Evolutionary conservation across 345 rosid species (phyloP).

Genomic region (Salix purpurea): DNA sequence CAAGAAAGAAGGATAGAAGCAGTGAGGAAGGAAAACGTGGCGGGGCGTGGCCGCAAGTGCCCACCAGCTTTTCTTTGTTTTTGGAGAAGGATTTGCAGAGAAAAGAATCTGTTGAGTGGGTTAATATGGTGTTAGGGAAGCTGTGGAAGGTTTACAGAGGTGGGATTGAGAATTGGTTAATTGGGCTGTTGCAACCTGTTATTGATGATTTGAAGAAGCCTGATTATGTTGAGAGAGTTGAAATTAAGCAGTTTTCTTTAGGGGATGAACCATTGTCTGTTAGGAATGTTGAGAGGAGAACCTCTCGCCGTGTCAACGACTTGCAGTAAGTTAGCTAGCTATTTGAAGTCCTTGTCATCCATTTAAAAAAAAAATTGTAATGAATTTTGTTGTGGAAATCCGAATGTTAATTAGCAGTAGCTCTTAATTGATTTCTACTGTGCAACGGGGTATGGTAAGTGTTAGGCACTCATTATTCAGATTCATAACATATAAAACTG

Average conservation of each 20-base stretch:
- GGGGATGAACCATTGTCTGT: conserved; percentile 96
- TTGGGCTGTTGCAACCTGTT: conserved; percentile 92
- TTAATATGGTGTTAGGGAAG: conserved; percentile 96
- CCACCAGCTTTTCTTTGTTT: conserved; percentile 72
- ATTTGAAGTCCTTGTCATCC: background rate
- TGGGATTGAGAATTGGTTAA: conserved; percentile 86
- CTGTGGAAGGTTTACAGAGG: conserved; percentile 93
- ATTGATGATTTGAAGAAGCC: conserved; percentile 92
- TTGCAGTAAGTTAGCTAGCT: conserved; percentile 63
- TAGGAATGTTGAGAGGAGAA: conserved; percentile 88
- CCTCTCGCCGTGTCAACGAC: conserved; percentile 89
- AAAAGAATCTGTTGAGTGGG: conserved; percentile 99
- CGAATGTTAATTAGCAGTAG: background rate
- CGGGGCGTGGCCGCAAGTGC: conserved; percentile 75
- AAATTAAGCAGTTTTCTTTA: conserved; percentile 83
- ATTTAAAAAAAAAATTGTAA: background rate
- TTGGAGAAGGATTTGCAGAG: conserved; percentile 94
- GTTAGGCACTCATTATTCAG: background rate
- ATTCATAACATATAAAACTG: conserved; percentile 11
- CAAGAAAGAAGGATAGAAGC: conserved; percentile 43
- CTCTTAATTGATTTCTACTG: background rate
- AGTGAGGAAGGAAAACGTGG: conserved; percentile 29
- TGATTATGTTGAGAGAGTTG: conserved; percentile 88
- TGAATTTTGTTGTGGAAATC: background rate
- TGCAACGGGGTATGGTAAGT: background rate